Conservation (phyloP, 805 yeast genomes). For the Candida nemodendra region DNA sequence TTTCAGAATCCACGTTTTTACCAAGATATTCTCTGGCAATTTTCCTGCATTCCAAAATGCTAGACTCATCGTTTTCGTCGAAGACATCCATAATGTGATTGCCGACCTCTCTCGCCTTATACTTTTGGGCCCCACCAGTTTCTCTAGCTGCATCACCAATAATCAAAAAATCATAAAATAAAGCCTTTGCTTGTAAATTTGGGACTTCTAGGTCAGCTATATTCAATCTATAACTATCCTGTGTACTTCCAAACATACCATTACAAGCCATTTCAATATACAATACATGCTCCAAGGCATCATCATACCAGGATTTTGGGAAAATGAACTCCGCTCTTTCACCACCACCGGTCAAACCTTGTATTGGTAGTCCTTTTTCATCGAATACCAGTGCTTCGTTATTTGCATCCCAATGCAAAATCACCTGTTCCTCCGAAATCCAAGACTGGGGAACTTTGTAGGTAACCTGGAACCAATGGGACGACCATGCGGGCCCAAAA, state of each 20-base stretch:
- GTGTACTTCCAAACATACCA: slow-evolving; percentile 79
- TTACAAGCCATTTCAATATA: slow-evolving; percentile 91
- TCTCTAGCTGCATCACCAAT: slow-evolving; percentile 91
- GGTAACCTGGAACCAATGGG: slow-evolving; percentile 85
- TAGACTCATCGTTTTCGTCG: slow-evolving; percentile 62
- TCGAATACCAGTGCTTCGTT: slow-evolving; percentile 83
- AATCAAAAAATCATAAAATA: slow-evolving; percentile 81
- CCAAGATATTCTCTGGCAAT: slow-evolving; percentile 69
- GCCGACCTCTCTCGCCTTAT: slow-evolving; percentile 76
- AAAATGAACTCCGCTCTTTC: slow-evolving; percentile 74
- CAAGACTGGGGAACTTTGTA: slow-evolving; percentile 64
- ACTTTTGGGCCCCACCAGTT: slow-evolving; percentile 78
- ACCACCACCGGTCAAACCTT: slow-evolving; percentile 84
- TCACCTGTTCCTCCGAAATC: slow-evolving; percentile 51
- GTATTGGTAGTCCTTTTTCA: slow-evolving; percentile 64
- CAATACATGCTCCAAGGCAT: slow-evolving; percentile 55
- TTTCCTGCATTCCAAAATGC: slow-evolving; percentile 62
- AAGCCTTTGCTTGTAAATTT: slow-evolving; percentile 72
- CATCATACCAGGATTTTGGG: slow-evolving; percentile 51
- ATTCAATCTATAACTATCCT: slow-evolving; percentile 61
- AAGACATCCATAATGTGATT: slow-evolving; percentile 81
- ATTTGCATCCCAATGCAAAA: slow-evolving; percentile 81
- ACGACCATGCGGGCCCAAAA: slow-evolving; percentile 96
- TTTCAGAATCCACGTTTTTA: slow-evolving; percentile 55
- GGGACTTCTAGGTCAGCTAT: slow-evolving; percentile 81